phyloP scores from a whole-genome alignment of 116 monocot species.

The Zostera marina region DNA sequence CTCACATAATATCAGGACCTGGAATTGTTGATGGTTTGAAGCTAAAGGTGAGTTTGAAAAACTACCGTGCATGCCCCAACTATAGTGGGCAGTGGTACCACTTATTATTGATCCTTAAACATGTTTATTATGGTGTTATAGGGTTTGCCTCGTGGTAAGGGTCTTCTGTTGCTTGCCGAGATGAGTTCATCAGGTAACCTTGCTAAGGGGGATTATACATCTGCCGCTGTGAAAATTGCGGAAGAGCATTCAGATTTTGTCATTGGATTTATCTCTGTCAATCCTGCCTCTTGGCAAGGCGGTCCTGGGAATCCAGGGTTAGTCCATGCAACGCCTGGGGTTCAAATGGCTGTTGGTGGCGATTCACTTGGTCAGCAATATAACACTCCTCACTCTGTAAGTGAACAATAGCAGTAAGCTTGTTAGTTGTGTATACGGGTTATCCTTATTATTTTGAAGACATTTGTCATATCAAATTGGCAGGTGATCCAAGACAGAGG shows the following conservation, averaged over 20 bases:
- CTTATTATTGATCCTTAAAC: neutral
- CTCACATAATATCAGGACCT: slow-evolving; percentile 89
- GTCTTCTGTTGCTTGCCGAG: slow-evolving; percentile 79
- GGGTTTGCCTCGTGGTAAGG: slow-evolving; percentile 70
- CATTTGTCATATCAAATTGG: neutral
- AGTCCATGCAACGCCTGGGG: slow-evolving; percentile 88
- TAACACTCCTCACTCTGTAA: slow-evolving; percentile 89
- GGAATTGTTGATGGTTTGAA: slow-evolving; percentile 94
- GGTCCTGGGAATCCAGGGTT: slow-evolving; percentile 46
- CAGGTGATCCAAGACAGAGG: slow-evolving; percentile 62
- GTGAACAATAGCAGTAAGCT: slow-evolving; percentile 6
- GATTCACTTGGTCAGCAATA: slow-evolving; percentile 93
- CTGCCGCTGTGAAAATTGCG: slow-evolving; percentile 79
- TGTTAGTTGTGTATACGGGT: neutral
- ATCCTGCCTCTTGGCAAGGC: slow-evolving; percentile 76
- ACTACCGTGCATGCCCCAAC: neutral
- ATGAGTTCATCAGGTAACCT: slow-evolving; percentile 98
- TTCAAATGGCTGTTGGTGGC: slow-evolving; percentile 83
- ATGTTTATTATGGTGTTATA: slow-evolving; percentile 9
- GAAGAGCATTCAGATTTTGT: slow-evolving; percentile 95
- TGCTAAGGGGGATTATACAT: slow-evolving; percentile 83
- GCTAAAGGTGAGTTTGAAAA: slow-evolving; percentile 43
- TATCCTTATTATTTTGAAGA: neutral
- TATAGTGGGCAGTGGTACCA: neutral
- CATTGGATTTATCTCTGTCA: slow-evolving; percentile 91